Conservation (phyloP, 306 rosid genomes). For the Macrotyloma uniflorum region DNA sequence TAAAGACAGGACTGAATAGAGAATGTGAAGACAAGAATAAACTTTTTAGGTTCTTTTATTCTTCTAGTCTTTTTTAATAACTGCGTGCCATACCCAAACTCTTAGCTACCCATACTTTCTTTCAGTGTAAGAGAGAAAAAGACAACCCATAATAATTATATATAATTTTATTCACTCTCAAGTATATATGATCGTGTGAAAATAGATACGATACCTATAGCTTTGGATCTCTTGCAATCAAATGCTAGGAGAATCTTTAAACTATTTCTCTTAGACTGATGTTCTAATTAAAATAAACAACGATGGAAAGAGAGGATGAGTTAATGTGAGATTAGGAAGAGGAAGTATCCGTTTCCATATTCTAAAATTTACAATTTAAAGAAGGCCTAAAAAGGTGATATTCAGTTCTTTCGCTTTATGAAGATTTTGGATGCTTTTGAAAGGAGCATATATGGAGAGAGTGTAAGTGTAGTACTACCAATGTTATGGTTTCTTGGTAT, state of each 20-base stretch:
- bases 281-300: neutral
- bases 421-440: constrained; percentile 66
- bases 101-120: neutral
- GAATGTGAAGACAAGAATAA: constrained; percentile 85
- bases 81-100: neutral
- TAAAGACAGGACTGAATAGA: constrained; percentile 45
- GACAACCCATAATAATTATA: neutral
- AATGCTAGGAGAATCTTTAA: constrained; percentile 35
- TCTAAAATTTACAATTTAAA: constrained; percentile 44
- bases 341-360: constrained; percentile 45
- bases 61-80: constrained; percentile 28
- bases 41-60: constrained; percentile 57
- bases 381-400: constrained; percentile 55
- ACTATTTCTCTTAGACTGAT: neutral
- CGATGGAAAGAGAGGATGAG: constrained; percentile 29
- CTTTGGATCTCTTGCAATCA: constrained; percentile 32
- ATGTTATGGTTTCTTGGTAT: constrained; percentile 33
- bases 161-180: neutral
- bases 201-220: constrained; percentile 18
- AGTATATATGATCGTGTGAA: constrained; percentile 9
- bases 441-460: constrained; percentile 33
- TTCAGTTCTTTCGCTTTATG: constrained; percentile 53
- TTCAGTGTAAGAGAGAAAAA: neutral
- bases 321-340: constrained; percentile 21
- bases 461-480: constrained; percentile 18